Evolutionary conservation across 2,329 filamentous ascomycete genomes (phyloP).

Genomic region (Acrocalymma vagum): DNA sequence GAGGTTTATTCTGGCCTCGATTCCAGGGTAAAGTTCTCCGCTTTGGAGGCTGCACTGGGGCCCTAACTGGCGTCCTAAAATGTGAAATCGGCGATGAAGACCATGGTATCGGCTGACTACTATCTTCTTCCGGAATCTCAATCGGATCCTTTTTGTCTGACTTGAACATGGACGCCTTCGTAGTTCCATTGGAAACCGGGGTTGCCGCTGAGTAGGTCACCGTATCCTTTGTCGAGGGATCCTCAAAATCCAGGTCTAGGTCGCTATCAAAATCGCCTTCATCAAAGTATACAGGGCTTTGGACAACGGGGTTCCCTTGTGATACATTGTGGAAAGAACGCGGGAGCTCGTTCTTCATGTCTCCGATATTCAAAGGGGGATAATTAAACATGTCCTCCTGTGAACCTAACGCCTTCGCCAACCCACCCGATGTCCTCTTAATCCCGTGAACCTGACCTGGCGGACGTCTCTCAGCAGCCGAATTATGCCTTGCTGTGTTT

Average conservation of each 20-base stretch:
- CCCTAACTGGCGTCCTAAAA: slow-evolving; percentile 41
- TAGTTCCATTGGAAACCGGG: no score
- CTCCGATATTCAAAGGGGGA: slow-evolving; percentile 32
- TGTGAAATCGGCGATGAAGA: slow-evolving; percentile 69
- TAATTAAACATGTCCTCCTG: slow-evolving; percentile 45
- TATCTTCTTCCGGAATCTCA: slow-evolving; percentile 37
- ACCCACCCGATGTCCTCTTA: slow-evolving; percentile 57
- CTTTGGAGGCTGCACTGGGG: slow-evolving; percentile 20
- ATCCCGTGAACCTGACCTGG: slow-evolving; percentile 39
- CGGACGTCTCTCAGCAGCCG: slow-evolving; percentile 13
- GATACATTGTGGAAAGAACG: slow-evolving; percentile 18
- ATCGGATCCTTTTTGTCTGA: slow-evolving; percentile 46
- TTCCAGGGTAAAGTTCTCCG: slow-evolving; percentile 66
- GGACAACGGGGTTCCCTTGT: slow-evolving; percentile 22
- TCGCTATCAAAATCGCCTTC: slow-evolving; percentile 91
- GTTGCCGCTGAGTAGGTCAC: slow-evolving; percentile 55
- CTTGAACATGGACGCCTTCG: no score
- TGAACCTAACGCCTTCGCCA: slow-evolving; percentile 53
- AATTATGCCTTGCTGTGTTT: slow-evolving; percentile 43
- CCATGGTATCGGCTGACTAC: slow-evolving; percentile 73
- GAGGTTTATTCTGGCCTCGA: slow-evolving; percentile 45
- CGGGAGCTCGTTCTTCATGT: slow-evolving; percentile 35
- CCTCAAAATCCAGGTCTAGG: slow-evolving; percentile 74
- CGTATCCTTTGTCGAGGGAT: slow-evolving; percentile 59
- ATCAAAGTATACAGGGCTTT: slow-evolving; percentile 60